phyloP scores from a whole-genome alignment of 768 basidiomycete species.

The Tylopilus rubrobrunneus region DNA sequence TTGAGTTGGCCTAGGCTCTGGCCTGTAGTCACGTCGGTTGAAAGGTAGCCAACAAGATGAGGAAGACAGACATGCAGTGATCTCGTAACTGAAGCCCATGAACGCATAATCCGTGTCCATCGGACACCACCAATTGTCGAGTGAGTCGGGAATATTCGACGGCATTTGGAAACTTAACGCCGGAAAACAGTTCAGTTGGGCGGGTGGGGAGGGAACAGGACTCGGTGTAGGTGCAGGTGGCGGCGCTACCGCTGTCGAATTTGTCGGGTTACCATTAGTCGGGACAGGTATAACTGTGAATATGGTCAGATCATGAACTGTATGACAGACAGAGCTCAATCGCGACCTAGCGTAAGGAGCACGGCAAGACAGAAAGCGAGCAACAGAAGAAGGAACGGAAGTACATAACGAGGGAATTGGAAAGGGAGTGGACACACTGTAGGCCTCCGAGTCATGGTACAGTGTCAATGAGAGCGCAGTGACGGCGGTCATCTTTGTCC shows the following conservation, averaged over 20 bases:
- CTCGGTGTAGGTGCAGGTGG: neutral
- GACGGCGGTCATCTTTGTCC: neutral
- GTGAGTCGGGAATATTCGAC: constrained; percentile 38
- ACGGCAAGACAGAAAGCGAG: constrained; percentile 11
- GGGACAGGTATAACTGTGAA: neutral
- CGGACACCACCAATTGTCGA: constrained; percentile 63
- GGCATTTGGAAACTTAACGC: constrained; percentile 55
- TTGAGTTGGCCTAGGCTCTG: constrained; percentile 50
- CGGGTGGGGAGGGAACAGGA: neutral
- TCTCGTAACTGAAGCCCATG: constrained; percentile 74
- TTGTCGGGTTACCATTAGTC: neutral
- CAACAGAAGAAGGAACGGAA: constrained; percentile 1
- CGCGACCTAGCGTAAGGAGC: constrained; percentile 13
- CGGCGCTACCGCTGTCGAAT: neutral
- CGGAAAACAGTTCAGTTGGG: constrained; percentile 32
- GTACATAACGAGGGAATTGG: constrained; percentile 10
- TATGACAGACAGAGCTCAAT: neutral
- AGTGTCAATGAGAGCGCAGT: neutral
- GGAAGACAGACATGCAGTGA: constrained; percentile 51
- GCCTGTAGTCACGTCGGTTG: constrained; percentile 37
- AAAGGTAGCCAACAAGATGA: neutral
- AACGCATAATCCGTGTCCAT: constrained; percentile 65
- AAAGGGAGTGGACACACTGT: neutral
- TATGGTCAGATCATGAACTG: neutral
- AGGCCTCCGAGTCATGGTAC: constrained; percentile 3